phyloP scores from a whole-genome alignment of 768 basidiomycete genomes.

The Pulveroboletus sp. region DNA sequence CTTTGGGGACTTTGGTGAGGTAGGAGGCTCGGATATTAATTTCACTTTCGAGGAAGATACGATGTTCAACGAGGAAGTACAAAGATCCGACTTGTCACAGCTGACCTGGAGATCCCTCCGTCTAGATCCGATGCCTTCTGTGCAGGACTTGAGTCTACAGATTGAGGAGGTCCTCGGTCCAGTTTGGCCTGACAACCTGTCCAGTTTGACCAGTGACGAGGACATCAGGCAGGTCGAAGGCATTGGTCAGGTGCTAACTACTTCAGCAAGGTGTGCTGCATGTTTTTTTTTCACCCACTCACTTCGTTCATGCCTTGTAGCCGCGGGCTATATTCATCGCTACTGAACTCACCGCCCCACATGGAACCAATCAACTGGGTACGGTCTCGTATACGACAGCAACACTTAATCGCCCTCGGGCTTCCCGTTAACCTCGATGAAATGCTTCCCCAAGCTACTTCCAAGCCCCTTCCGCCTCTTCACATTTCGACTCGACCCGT shows the following conservation, averaged over 20 bases:
- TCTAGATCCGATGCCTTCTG: slow-evolving; percentile 61
- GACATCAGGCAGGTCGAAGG: slow-evolving; percentile 78
- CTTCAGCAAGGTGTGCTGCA: slow-evolving; percentile 59
- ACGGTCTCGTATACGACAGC: slow-evolving; percentile 83
- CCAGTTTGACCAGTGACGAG: slow-evolving; percentile 58
- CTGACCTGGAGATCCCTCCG: slow-evolving; percentile 56
- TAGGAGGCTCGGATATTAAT: slow-evolving; percentile 33
- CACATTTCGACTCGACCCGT: slow-evolving; percentile 79
- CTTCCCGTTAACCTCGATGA: slow-evolving; percentile 96
- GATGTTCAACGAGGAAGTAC: slow-evolving; percentile 11
- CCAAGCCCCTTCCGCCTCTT: slow-evolving; percentile 68
- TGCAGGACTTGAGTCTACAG: slow-evolving; percentile 52
- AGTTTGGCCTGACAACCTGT: slow-evolving; percentile 55
- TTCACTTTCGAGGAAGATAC: slow-evolving; percentile 37
- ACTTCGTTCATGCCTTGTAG: slow-evolving; percentile 37
- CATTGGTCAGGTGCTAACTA: slow-evolving; percentile 70
- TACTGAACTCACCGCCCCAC: slow-evolving; percentile 67
- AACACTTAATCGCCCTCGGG: slow-evolving; percentile 86
- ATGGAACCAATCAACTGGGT: slow-evolving; percentile 92
- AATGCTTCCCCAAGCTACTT: slow-evolving; percentile 63
- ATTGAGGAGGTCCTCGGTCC: slow-evolving; percentile 63
- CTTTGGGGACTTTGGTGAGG: slow-evolving; percentile 84
- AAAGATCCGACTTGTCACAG: slow-evolving; percentile 38
- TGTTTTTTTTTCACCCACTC: slow-evolving; percentile 15
- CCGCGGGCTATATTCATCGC: slow-evolving; percentile 70